Evolutionary conservation across 1,284 basidiomycete genomes (phyloP).

Genomic region (Irpex lacteus): DNA sequence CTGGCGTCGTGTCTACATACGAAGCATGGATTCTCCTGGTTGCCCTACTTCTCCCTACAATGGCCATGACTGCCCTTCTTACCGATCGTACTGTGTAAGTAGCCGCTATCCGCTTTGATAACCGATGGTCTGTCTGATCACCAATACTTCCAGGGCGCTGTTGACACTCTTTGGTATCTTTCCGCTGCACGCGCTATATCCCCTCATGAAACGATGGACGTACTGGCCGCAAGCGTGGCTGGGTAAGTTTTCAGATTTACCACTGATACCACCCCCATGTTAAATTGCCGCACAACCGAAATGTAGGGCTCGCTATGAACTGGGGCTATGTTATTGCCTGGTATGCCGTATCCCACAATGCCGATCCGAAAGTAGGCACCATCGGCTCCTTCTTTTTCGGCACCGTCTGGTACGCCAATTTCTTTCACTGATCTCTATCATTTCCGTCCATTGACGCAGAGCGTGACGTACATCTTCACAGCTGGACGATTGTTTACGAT

Average conservation of each 20-base stretch:
- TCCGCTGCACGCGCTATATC: constrained; percentile 48
- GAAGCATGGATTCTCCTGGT: constrained; percentile 41
- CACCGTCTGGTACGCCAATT: constrained; percentile 32
- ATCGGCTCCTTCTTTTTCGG: constrained; percentile 41
- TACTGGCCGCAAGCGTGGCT: constrained; percentile 61
- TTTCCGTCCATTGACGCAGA: neutral
- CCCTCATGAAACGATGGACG: constrained; percentile 59
- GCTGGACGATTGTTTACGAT: constrained; percentile 51
- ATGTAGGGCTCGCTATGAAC: constrained; percentile 23
- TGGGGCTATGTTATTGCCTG: constrained; percentile 23
- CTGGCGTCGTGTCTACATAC: constrained; percentile 38
- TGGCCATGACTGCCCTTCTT: constrained; percentile 25
- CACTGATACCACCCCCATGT: constrained; percentile 4
- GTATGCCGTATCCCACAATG: constrained; percentile 16
- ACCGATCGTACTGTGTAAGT: constrained; percentile 21
- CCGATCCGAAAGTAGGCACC: constrained; percentile 35
- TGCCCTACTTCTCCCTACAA: constrained; percentile 35
- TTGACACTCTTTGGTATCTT: constrained; percentile 45
- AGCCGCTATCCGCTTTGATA: neutral
- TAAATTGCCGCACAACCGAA: constrained; percentile 19
- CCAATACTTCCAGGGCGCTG: constrained; percentile 29
- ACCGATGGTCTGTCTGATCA: neutral
- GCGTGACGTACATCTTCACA: constrained; percentile 7
- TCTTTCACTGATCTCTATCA: neutral
- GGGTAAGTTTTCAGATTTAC: constrained; percentile 3